Evolutionary conservation across 176 grass and related monocot species (phyloP), one percentile per base, ranked within the genome.

Genomic region (Bonia amplexicaulis): DNA sequence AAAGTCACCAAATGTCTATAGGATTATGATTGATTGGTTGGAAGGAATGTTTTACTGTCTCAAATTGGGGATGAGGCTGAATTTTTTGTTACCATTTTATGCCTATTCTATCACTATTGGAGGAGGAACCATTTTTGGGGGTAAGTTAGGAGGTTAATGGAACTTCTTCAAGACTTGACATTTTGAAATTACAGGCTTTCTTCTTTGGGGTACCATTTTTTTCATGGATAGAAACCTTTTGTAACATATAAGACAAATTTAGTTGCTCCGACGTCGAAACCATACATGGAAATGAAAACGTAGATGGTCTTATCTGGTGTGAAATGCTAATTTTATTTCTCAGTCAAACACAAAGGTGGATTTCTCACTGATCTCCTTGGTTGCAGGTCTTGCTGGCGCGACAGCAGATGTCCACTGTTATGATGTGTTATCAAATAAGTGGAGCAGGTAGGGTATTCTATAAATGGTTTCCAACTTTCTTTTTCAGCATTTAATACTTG

Each of bases 371-470:
- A 70, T 80, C 10, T 66, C 70, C 77, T 94, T 26, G 53, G 46
- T 82, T 91, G 63, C 76, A 99, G 97, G 97, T 81, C 89, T 99
- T 84, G 97, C 97, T 26, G 97, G 97, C 23, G 93, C 97, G 13
- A 99, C 97, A 77, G 94, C 93, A 88, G 97, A 99, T 88, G 93
- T 99, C 54, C 97, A 99, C 83, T 99, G 93, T 84, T 99, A 99
- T 37, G 93, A 99, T 74, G 97, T 94, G 75, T 59, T 91, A 85
- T 89, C 92, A 53, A 96, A 92, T 81, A 99, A 96, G 77, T 99
- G 97, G 97, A 94, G 92, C 88, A 96, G 97, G 97, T 99, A 95
- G 66, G 76, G 45, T 89, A 74, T 52, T 90, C 58, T 12, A 61
- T 26, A 61, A 61, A 22, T 82, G 59, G 53, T 86, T 85, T 77